phyloP scores from a whole-genome alignment of 805 yeast genomes.

The Tetrapisispora taiwanensis region DNA sequence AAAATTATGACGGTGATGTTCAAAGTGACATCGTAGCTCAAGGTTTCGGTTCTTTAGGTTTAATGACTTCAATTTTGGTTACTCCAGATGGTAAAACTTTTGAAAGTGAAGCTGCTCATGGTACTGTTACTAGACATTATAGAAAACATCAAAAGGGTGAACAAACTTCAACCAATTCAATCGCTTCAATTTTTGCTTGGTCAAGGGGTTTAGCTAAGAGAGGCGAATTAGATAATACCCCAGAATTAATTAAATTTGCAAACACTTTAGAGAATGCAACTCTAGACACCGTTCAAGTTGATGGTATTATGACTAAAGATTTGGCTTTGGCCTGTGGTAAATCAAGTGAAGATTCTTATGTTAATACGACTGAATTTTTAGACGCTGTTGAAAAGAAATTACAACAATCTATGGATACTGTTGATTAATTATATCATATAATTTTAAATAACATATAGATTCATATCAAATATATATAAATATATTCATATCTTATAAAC shows the following conservation, averaged over 20 bases:
- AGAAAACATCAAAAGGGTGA: conserved; percentile 75
- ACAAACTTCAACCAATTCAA: conserved; percentile 76
- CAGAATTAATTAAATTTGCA: conserved; percentile 61
- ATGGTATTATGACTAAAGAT: conserved; percentile 75
- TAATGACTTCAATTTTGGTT: conserved; percentile 75
- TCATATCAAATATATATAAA: no score
- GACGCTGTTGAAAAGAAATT: conserved; percentile 64
- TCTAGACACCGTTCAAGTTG: conserved; percentile 60
- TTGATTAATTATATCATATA: conserved; percentile 7
- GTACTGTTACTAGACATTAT: conserved; percentile 79
- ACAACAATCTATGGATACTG: conserved; percentile 25
- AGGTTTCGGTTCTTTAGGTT: conserved; percentile 76
- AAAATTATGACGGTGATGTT: conserved; percentile 81
- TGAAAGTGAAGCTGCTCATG: conserved; percentile 82
- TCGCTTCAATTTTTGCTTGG: conserved; percentile 83
- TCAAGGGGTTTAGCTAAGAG: conserved; percentile 75
- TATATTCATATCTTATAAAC: no score
- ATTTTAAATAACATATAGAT: no score
- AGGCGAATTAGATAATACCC: conserved; percentile 65
- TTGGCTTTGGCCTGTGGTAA: conserved; percentile 64
- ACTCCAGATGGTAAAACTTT: conserved; percentile 82
- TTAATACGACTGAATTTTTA: conserved; percentile 65
- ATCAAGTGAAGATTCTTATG: conserved; percentile 51
- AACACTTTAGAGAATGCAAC: conserved; percentile 55
- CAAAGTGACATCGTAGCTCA: conserved; percentile 81